Evolutionary conservation across 2,329 filamentous ascomycete species (phyloP), one percentile per base, ranked within the genome.

Genomic region (Arthrinium puccinioides): DNA sequence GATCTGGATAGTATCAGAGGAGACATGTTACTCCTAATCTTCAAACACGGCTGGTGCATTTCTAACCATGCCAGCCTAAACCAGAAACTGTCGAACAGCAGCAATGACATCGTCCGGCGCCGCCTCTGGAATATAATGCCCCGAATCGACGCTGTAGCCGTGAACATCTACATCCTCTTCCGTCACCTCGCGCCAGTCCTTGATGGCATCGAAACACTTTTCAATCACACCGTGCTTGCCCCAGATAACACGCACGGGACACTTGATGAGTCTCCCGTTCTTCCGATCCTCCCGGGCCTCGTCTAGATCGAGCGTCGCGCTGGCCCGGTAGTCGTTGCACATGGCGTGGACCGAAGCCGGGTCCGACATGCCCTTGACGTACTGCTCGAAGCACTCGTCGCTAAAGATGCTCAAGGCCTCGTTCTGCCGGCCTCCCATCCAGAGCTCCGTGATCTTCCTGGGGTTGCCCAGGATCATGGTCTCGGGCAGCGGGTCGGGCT

Each of bases 241-340:
- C 64, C 73, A 77, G 9, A 78, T 39, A 13, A 77, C 58, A 33
- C 63, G 54, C 24, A 77, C 20, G 2, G 72, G 69, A 32, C 61
- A 64, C 13, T 51, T 45, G 5, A 78, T 63, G 51, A 62, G 61
- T 42, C 57, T 59, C 0, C 66, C 68, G 2, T 53, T 50, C 6
- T 56, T 48, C 33, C 67, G 40, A 49, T 77, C 72, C 15, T 56
- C 52, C 39, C 62, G 60, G 27, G 71, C 62, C 48, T 69, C 64
- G 2, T 73, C 67, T 5, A 77, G 48, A 51, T 79, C 75, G 18
- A 73, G 46, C 0, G 63, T 68, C 11, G 69, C 69, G 5, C 62
- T 63, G 1, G 74, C 74, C 9, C 70, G 57, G 42, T 79, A 79
- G 45, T 79, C 74, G 43, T 77, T 64, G 42, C 72, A 76, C 57